These are phyloP conservation scores for Buddleja alternifolia DNA, from an alignment of 257 asterid species.

Conservation along the genomic window DNA sequence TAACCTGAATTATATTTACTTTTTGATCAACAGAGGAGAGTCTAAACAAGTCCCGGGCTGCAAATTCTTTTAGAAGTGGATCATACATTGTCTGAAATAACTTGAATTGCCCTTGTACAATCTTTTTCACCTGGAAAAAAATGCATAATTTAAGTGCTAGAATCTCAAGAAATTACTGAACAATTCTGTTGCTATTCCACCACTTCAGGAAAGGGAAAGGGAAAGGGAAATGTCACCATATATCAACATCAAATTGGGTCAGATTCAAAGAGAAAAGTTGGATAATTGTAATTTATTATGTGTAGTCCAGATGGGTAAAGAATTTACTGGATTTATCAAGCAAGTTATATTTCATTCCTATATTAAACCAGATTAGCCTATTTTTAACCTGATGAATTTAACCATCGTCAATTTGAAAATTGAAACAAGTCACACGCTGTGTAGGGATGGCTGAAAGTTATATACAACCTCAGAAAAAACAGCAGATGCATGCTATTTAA, in stretches of 20 bases:
- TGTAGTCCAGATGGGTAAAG: neutral
- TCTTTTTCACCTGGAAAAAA: constrained; percentile 66
- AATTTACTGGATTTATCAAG: constrained; percentile 3
- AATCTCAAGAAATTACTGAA: constrained; percentile 15
- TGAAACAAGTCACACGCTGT: neutral
- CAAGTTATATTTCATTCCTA: neutral
- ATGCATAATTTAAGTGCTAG: constrained; percentile 23
- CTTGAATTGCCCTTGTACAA: constrained; percentile 76
- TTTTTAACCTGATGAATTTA: constrained; percentile 8
- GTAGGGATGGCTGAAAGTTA: neutral
- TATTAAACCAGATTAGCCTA: neutral
- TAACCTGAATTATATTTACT: constrained; percentile 64
- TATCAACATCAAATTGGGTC: constrained; percentile 1
- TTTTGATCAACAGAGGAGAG: constrained; percentile 50
- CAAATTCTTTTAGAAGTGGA: constrained; percentile 70
- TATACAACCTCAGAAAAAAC: constrained; percentile 10
- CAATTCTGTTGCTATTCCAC: neutral
- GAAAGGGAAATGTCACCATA: constrained; percentile 3
- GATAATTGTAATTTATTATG: neutral
- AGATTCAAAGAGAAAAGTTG: constrained; percentile 4
- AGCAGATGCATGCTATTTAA: constrained; percentile 2
- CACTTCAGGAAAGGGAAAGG: constrained; percentile 20
- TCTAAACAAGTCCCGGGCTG: constrained; percentile 58
- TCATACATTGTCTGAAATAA: constrained; percentile 65
- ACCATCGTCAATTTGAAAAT: constrained; percentile 15